Percentiles rank a stretch among this genome's conserved stretches.
Evolutionary conservation across 345 rosid species (phyloP).

Genomic region (Syzygium aqueum): DNA sequence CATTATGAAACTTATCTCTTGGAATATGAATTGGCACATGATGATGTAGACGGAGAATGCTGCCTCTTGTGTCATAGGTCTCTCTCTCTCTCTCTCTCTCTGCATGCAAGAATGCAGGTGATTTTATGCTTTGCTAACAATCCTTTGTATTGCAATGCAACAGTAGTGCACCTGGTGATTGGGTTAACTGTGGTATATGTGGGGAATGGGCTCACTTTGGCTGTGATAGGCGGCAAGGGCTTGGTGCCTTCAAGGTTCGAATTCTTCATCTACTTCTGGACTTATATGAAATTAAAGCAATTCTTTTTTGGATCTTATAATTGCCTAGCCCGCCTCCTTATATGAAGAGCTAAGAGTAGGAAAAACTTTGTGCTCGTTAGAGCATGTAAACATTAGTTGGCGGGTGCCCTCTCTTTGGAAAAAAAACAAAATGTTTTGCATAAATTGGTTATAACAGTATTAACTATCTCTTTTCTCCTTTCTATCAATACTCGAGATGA

Average conservation of each 20-base stretch:
- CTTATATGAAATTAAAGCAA: background rate
- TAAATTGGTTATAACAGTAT: background rate
- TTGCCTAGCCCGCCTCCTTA: background rate
- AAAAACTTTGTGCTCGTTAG: background rate
- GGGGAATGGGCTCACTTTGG: conserved; percentile 99
- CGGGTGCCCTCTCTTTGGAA: background rate
- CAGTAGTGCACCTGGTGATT: conserved; percentile 99
- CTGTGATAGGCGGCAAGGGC: conserved; percentile 96
- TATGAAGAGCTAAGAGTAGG: background rate
- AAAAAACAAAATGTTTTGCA: background rate
- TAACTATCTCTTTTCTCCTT: background rate
- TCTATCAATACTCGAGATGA: background rate
- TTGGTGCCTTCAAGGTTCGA: conserved; percentile 91
- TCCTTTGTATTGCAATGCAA: conserved; percentile 8
- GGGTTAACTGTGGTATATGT: conserved; percentile 98
- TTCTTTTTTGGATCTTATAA: background rate
- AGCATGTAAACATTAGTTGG: background rate
- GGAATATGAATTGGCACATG: conserved; percentile 96
- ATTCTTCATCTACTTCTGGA: background rate
- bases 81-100: conserved; percentile 1
- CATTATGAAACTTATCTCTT: conserved; percentile 94
- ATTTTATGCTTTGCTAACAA: conserved; percentile 6
- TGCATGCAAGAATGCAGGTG: background rate
- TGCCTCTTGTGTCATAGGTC: conserved; percentile 95
- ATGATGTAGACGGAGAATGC: conserved; percentile 98